A percentile compares a stretch with the other conserved stretches of the same genome.
phyloP scores from a whole-genome alignment of 495 filamentous ascomycete genomes.

The Tuber aestivum region DNA sequence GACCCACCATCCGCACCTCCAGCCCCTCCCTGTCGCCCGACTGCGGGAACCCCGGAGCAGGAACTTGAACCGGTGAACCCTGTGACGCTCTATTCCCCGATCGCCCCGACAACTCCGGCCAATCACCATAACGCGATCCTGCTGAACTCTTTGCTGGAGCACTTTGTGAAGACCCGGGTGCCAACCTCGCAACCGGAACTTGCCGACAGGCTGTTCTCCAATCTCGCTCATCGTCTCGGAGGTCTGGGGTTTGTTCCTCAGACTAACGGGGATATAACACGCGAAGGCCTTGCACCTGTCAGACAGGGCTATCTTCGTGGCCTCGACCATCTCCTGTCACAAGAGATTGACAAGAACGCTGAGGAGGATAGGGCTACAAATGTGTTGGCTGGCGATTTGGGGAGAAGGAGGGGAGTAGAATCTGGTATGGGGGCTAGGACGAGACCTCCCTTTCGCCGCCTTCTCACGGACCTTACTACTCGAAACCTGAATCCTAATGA shows the following conservation, averaged over 20 bases:
- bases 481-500: not conserved
- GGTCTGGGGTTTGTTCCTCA: slow-evolving; percentile 24
- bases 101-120: slow-evolving; percentile 11
- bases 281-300: slow-evolving; percentile 22
- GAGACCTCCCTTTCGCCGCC: slow-evolving; percentile 19
- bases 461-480: slow-evolving; percentile 15
- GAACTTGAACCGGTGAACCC: slow-evolving; percentile 18
- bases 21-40: not conserved
- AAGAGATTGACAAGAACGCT: slow-evolving; percentile 18
- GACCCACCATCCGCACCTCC: slow-evolving; percentile 10
- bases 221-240: slow-evolving; percentile 19
- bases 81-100: slow-evolving; percentile 20
- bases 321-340: slow-evolving; percentile 17
- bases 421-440: not conserved
- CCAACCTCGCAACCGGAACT: slow-evolving; percentile 12
- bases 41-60: slow-evolving; percentile 6
- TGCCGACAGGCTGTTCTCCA: slow-evolving; percentile 16
- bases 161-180: slow-evolving; percentile 16
- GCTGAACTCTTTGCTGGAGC: slow-evolving; percentile 25
- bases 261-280: slow-evolving; percentile 27
- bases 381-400: slow-evolving; percentile 8
- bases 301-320: slow-evolving; percentile 24
- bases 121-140: slow-evolving; percentile 20
- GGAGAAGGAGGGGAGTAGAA: slow-evolving; percentile 3
- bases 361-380: slow-evolving; percentile 10